These are phyloP conservation scores for Talaromyces albobiverticillius DNA, from an alignment of 2,329 filamentous ascomycete species.

Conservation along the genomic window DNA sequence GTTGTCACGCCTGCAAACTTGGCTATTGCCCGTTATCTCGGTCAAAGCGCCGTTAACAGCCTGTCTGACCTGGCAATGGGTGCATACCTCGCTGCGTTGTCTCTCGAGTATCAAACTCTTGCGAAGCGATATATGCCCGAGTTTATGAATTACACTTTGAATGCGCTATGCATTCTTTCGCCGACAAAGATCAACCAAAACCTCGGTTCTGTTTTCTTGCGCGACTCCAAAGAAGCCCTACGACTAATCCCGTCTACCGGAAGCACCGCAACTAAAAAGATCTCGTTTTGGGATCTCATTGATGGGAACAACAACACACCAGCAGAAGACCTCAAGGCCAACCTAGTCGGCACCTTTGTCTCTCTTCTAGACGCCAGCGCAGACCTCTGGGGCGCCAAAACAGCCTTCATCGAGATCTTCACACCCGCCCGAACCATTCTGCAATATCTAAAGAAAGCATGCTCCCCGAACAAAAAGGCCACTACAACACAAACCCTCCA, in stretches of 20 bases:
- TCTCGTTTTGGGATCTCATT: conserved; percentile 60
- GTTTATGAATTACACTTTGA: conserved; percentile 74
- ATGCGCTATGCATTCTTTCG: conserved; percentile 67
- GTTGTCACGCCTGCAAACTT: conserved; percentile 88
- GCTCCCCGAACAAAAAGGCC: neutral
- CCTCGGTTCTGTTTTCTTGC: conserved; percentile 61
- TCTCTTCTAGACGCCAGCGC: conserved; percentile 66
- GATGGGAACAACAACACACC: conserved; percentile 22
- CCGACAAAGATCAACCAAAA: conserved; percentile 49
- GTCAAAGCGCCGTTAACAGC: conserved; percentile 66
- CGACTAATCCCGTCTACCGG: conserved; percentile 44
- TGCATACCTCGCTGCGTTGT: conserved; percentile 73
- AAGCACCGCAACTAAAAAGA: conserved; percentile 43
- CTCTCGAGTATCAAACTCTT: conserved; percentile 75
- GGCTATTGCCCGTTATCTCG: conserved; percentile 78
- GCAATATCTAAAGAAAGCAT: conserved; percentile 16
- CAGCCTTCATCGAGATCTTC: conserved; percentile 78
- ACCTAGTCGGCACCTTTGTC: conserved; percentile 61
- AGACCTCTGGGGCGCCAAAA: conserved; percentile 69
- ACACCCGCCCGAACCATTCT: conserved; percentile 59
- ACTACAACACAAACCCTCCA: conserved; percentile 9
- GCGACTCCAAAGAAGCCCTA: conserved; percentile 53
- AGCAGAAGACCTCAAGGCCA: conserved; percentile 51
- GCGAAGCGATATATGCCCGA: conserved; percentile 90
- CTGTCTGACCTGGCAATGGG: conserved; percentile 69